Conservation (phyloP, 768 basidiomycete species). For the Boletus sp. region DNA sequence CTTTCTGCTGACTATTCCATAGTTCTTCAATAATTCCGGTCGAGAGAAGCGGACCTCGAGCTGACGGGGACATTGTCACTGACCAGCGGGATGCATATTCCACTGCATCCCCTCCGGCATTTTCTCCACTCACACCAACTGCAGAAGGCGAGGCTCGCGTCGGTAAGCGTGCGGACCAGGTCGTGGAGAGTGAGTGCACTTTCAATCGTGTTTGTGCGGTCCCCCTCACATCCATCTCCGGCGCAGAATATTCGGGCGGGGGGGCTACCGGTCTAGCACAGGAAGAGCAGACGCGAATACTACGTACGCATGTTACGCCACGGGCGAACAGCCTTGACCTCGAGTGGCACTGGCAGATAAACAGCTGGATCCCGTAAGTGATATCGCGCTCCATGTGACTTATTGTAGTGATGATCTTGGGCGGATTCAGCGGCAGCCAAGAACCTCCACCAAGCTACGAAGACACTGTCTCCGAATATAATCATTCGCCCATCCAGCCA, state of each 20-base stretch:
- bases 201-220: not conserved
- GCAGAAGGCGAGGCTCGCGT: not conserved
- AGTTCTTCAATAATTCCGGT: not conserved
- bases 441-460: slow-evolving; percentile 18
- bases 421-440: not conserved
- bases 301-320: not conserved
- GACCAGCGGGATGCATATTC: not conserved
- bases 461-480: not conserved
- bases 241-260: not conserved
- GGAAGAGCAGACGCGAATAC: not conserved
- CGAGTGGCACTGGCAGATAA: slow-evolving; percentile 2
- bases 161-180: not conserved
- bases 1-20: not conserved
- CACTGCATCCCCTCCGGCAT: not conserved
- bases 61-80: not conserved
- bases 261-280: not conserved
- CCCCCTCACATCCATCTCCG: not conserved
- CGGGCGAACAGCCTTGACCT: not conserved
- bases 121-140: not conserved
- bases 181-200: not conserved
- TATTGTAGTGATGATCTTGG: not conserved
- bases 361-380: slow-evolving; percentile 4
- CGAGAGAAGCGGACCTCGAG: not conserved
- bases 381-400: not conserved
- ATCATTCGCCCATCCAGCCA: not conserved